Base-by-base conservation (phyloP, 2,329 filamentous ascomycete species). In the Dactylellina drechsleri region DNA sequence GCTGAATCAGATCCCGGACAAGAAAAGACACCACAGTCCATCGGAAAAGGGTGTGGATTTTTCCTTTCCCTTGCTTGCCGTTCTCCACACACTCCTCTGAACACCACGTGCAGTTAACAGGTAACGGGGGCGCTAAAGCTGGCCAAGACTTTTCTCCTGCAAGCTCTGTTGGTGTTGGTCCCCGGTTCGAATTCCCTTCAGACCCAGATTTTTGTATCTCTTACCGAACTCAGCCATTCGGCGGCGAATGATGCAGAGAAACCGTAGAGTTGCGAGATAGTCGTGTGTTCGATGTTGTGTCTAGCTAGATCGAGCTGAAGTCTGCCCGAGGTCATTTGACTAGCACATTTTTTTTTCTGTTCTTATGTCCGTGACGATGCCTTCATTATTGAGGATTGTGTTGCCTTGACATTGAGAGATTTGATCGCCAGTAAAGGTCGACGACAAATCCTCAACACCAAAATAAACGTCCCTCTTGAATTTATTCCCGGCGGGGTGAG, bases 31-130 rank as follows among this genome's bases (percentile, higher is more conserved):
- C 66, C 56, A 68, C 56, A 61, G 66, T 16, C 66, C 59, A 71
- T 71, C 66, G 66, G 66, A 71, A 71, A 70, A 62, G 66, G 66
- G 65, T 68, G 65, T 68, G 65, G n/a, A 18, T 49, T 41, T 67
- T 57, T 36, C 20, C 58, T 43, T 52, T 18, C 47, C 47, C 47
- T 18, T 47, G 43, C 43, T n/a, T 18, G 31, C 31, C 31, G 31
- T 36, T 2, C 31, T 36, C 31, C 31, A 36, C 47, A 58, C 66
- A 20, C 59, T 52, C 20, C 6, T 52, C 52, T 18, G 64, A 65
- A 58, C 59, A 59, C 71, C 71, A 75, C 71, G 71, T 75, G 71
- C 71, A 47, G 47, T 67, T 68, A 64, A 75, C 71, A 75, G 50
- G 65, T 59, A 75, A 75, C 70, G 70, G 71, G 66, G 71, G 64